A percentile compares a stretch with the other conserved stretches of the same genome.
Evolutionary conservation across 768 basidiomycete genomes (phyloP).

Genomic region (Xerocomellus intermedius): DNA sequence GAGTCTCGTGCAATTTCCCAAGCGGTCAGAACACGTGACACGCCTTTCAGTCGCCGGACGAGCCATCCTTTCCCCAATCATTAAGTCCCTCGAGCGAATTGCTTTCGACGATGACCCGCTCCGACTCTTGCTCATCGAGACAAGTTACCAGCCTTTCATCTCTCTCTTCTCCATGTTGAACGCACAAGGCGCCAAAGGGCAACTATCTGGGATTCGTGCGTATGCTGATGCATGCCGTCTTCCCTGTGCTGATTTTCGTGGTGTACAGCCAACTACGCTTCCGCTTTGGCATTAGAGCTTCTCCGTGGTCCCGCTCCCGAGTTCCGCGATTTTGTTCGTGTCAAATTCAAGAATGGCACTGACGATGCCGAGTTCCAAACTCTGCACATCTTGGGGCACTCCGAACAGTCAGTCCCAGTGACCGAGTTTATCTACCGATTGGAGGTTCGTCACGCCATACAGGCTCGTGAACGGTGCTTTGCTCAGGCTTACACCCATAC

Average conservation of each 20-base stretch:
- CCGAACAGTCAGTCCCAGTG: conserved; percentile 64
- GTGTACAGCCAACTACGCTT: conserved; percentile 61
- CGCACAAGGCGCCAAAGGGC: conserved; percentile 48
- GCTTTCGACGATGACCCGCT: conserved; percentile 76
- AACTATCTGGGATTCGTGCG: conserved; percentile 63
- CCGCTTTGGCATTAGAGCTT: conserved; percentile 73
- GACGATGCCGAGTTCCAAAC: conserved; percentile 50
- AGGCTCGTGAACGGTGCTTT: background rate
- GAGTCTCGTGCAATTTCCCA: conserved; percentile 19
- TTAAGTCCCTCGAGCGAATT: conserved; percentile 71
- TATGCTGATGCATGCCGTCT: conserved; percentile 11
- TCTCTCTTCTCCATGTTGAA: conserved; percentile 79
- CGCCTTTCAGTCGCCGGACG: conserved; percentile 67
- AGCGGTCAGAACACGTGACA: background rate
- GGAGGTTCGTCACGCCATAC: conserved; percentile 47
- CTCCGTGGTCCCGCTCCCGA: conserved; percentile 74
- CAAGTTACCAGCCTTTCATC: conserved; percentile 86
- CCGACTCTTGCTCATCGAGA: conserved; percentile 71
- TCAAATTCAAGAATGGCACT: conserved; percentile 84
- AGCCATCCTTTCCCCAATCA: conserved; percentile 68
- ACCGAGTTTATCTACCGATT: conserved; percentile 81
- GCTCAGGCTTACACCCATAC: background rate
- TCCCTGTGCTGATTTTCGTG: background rate
- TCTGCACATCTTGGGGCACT: conserved; percentile 68
- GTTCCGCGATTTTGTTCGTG: conserved; percentile 73